These are phyloP conservation scores for Cynanchum wilfordii DNA, from an alignment of 257 asterid genomes.

Conservation along the genomic window DNA sequence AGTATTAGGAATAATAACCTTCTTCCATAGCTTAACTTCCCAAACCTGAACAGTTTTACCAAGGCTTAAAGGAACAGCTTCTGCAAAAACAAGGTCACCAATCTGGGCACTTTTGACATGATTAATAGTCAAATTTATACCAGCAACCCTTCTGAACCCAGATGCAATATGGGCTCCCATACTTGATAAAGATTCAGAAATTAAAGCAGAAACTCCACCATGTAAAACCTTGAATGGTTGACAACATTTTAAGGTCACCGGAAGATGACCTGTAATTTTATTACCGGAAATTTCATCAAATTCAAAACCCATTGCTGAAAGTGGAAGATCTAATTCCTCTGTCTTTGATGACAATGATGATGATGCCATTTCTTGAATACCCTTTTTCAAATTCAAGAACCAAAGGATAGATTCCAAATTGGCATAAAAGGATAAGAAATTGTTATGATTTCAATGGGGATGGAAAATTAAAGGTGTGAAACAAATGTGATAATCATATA, in stretches of 20 bases:
- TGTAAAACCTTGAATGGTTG: constrained; percentile 55
- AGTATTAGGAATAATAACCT: constrained; percentile 3
- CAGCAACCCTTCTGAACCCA: constrained; percentile 39
- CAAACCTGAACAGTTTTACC: constrained; percentile 84
- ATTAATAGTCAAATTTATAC: constrained; percentile 36
- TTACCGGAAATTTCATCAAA: constrained; percentile 50
- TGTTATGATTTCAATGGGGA: not conserved
- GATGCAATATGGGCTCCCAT: constrained; percentile 44
- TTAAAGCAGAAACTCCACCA: constrained; percentile 49
- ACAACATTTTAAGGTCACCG: constrained; percentile 56
- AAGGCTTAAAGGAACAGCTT: constrained; percentile 56
- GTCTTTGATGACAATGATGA: constrained; percentile 28
- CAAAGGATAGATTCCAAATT: not conserved
- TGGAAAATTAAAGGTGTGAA: not conserved
- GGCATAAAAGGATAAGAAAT: not conserved
- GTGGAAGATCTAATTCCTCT: constrained; percentile 44
- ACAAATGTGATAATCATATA: not conserved
- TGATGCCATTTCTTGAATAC: constrained; percentile 4
- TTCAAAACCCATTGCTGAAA: constrained; percentile 58
- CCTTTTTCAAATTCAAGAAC: not conserved
- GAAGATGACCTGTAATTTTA: constrained; percentile 60
- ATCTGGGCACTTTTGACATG: constrained; percentile 60
- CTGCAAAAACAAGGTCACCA: constrained; percentile 66
- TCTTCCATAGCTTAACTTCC: constrained; percentile 71
- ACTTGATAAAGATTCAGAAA: constrained; percentile 39